Conservation (phyloP, 2,329 filamentous ascomycete species). For the Sclerotinia sclerotiorum region DNA sequence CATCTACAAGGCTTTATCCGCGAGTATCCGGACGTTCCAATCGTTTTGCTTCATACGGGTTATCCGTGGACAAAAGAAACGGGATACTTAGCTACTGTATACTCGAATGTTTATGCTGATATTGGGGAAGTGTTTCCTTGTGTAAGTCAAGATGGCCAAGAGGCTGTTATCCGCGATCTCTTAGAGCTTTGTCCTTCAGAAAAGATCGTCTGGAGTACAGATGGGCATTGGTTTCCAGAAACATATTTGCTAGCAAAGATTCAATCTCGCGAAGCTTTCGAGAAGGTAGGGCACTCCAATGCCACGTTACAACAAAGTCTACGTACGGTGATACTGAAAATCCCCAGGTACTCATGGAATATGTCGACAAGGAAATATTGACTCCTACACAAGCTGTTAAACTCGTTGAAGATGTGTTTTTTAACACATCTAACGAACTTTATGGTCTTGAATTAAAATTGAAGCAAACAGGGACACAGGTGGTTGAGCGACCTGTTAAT, state of each 20-base stretch:
- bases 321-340: neutral
- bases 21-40: constrained; percentile 65
- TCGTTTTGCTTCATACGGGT: constrained; percentile 76
- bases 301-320: too few relatives aligned
- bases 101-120: constrained; percentile 78
- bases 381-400: constrained; percentile 60
- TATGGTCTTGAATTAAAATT: constrained; percentile 61
- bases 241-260: constrained; percentile 71
- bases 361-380: constrained; percentile 63
- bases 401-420: constrained; percentile 67
- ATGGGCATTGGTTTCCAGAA: constrained; percentile 77
- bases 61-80: constrained; percentile 80
- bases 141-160: constrained; percentile 74
- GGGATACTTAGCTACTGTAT: constrained; percentile 74
- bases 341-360: constrained; percentile 63
- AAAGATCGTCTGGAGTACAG: constrained; percentile 78
- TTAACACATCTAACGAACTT: constrained; percentile 73
- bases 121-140: constrained; percentile 81
- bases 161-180: constrained; percentile 66
- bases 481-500: neutral
- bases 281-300: constrained; percentile 52
- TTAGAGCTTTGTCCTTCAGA: constrained; percentile 72
- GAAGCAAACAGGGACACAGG: neutral
- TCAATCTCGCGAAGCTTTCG: constrained; percentile 70
- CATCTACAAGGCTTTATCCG: constrained; percentile 73